phyloP scores from a whole-genome alignment of 495 filamentous ascomycete species.

The Hypoxylon cercidicola region DNA sequence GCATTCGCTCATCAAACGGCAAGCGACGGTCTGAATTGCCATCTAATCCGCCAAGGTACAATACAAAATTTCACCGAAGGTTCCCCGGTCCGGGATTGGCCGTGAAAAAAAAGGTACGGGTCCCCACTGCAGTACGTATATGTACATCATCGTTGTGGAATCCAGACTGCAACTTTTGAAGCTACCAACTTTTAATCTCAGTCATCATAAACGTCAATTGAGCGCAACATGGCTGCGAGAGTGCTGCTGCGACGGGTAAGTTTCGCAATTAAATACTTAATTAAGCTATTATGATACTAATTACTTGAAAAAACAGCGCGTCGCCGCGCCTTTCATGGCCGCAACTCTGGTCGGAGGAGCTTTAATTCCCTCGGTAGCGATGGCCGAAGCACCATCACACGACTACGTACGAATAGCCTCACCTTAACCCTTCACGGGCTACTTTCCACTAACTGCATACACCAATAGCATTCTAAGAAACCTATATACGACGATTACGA shows the following conservation, averaged over 20 bases:
- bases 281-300: slow-evolving; percentile 27
- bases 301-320: slow-evolving; percentile 39
- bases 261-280: not conserved
- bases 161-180: slow-evolving; percentile 25
- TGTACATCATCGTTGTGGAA: slow-evolving; percentile 35
- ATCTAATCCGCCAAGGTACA: too few species aligned
- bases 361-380: slow-evolving; percentile 56
- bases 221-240: slow-evolving; percentile 62
- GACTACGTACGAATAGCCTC: slow-evolving; percentile 43
- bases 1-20: slow-evolving; percentile 1
- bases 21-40: slow-evolving; percentile 23
- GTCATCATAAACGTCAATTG: slow-evolving; percentile 50
- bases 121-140: slow-evolving; percentile 2
- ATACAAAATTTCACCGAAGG: slow-evolving; percentile 33
- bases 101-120: slow-evolving; percentile 30
- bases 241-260: slow-evolving; percentile 62
- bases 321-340: slow-evolving; percentile 60
- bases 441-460: slow-evolving; percentile 13
- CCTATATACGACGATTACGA: slow-evolving; percentile 86
- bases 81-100: slow-evolving; percentile 29
- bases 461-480: slow-evolving; percentile 68
- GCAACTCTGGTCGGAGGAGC: slow-evolving; percentile 57
- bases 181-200: slow-evolving; percentile 22
- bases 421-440: not conserved
- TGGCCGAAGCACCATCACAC: slow-evolving; percentile 57